Evolutionary conservation across 83 land plant species (phyloP), one percentile per base, ranked within the genome.

Genomic region (Isoetes engelmannii): DNA sequence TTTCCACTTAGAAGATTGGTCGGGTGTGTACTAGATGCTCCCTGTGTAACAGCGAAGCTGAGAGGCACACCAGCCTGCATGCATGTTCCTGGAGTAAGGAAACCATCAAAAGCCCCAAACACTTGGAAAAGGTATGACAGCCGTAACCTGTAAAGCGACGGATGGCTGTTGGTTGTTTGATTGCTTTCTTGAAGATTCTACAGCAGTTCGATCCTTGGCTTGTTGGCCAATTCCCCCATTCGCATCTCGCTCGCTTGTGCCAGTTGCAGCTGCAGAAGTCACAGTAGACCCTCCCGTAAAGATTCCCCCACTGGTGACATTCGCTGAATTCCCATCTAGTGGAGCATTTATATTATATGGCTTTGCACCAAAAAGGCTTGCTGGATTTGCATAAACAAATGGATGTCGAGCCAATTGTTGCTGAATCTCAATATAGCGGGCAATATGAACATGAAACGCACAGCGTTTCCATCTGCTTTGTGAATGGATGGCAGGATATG

Each of bases 361-460:
- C 62, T 76, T 76, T 65, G 67, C 54, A 54, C 67, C 53, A 37
- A 45, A 65, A 45, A 45, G 48, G 41, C 48, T 44, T 19, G 71
- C 44, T 18, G 18, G 17, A 50, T 48, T 48, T 17, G 12, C 18
- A 17, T 48, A 48, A 0, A 43, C 19, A 43, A 20, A 49, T 12
- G 72, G 72, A 20, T 68, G 71, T 10, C 57, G 65, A 10, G 20
- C 51, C 44, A 58, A 5, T 49, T 75, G 77, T 45, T 75, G 77
- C 63, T 75, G 73, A 15, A 28, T 59, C 37, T 61, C 72, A 45
- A 75, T 75, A 61, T 68, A 75, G 47, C 56, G 79, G 15, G 79
- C 79, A 48, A 76, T 76, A 57, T 71, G 71, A 13, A 76, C 74
- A 64, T 76, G 79, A 37, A 42, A 20, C 45, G 79, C 79, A 65